A percentile compares a stretch with the other conserved stretches of the same genome.
Conservation (phyloP, 1,139 yeast species). For the Geotrichum reessii region DNA sequence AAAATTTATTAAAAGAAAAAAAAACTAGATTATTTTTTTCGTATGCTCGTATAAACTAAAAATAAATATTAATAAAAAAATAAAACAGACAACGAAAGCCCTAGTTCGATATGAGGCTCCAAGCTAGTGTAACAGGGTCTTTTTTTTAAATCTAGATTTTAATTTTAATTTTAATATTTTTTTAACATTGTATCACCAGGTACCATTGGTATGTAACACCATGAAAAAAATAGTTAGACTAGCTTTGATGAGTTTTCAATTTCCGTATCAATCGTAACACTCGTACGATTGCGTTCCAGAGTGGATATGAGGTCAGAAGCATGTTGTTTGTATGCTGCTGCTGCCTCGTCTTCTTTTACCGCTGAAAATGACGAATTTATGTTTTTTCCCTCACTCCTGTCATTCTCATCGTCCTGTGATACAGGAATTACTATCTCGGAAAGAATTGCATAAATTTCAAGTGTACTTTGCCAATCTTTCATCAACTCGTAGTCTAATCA, state of each 20-base stretch:
- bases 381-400: neutral
- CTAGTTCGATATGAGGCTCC: too few species aligned
- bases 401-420: neutral
- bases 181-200: neutral
- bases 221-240: neutral
- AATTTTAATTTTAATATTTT: neutral
- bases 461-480: slow-evolving; percentile 6
- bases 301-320: neutral
- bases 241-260: slow-evolving; percentile 2
- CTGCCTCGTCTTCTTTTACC: neutral
- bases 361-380: neutral
- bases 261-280: slow-evolving; percentile 5
- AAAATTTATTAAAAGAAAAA: too few species aligned
- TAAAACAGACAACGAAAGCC: too few species aligned
- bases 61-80: too few species aligned
- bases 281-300: neutral
- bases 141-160: too few species aligned
- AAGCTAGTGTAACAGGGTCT: neutral
- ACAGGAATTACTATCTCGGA: neutral
- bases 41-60: too few species aligned
- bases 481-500: slow-evolving; percentile 5
- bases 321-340: neutral
- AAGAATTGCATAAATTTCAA: neutral
- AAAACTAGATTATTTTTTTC: too few species aligned
- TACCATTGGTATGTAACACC: neutral